Evolutionary conservation across 2,329 filamentous ascomycete genomes (phyloP).

Genomic region (Cladosporium phlei): DNA sequence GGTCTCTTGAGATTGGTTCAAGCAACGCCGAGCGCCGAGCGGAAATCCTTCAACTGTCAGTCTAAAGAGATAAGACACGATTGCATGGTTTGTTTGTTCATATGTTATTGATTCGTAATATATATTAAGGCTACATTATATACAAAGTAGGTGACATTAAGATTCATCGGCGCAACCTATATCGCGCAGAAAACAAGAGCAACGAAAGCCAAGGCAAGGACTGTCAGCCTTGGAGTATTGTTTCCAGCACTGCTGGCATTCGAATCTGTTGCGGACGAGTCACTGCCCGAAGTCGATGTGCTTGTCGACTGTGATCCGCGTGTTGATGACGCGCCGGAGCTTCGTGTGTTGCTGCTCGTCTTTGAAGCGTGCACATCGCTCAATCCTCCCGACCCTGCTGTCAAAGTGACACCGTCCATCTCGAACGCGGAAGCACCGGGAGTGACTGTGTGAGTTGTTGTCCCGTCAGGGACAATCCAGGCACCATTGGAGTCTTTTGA

Average conservation of each 20-base stretch:
- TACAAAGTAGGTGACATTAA: no score
- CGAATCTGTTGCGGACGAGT: neutral
- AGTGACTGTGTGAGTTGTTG: neutral
- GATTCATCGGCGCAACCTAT: no score
- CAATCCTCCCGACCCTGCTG: neutral
- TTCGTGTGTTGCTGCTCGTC: neutral
- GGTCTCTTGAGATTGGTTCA: no score
- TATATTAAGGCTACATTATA: no score
- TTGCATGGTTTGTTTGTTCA: no score
- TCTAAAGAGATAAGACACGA: no score
- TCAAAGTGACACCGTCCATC: neutral
- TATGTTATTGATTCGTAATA: no score
- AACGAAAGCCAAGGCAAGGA: no score
- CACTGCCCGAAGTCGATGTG: neutral
- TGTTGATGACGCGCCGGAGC: neutral
- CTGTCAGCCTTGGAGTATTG: no score
- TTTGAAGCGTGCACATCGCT: neutral
- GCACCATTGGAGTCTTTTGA: neutral
- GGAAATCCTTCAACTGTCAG: no score
- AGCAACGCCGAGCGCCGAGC: no score
- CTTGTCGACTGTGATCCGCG: neutral
- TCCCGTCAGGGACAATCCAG: neutral
- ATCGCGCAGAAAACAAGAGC: no score
- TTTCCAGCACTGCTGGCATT: neutral
- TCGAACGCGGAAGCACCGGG: constrained; percentile 2